Percentiles rank a stretch among this genome's conserved stretches.
Evolutionary conservation across 176 grass and related monocot species (phyloP).

Genomic region (Chloris gayana): DNA sequence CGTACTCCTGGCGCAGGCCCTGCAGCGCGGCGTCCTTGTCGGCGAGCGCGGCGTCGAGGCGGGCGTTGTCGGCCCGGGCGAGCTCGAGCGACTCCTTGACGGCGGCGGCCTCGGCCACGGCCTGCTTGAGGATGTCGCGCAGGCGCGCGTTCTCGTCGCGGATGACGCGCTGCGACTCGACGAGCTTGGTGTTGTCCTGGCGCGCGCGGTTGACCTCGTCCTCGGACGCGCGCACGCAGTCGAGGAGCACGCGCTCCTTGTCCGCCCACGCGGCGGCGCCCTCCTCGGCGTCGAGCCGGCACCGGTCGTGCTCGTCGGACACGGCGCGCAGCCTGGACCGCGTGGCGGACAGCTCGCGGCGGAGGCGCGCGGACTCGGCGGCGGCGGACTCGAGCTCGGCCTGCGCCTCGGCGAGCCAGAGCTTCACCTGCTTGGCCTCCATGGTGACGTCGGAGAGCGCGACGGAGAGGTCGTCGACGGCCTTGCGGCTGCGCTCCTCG

Average conservation of each 20-base stretch:
- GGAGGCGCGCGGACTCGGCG: constrained; percentile 44
- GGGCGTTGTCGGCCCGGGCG: constrained; percentile 64
- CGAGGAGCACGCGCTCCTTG: constrained; percentile 76
- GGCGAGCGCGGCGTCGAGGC: constrained; percentile 54
- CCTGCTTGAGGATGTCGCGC: constrained; percentile 91
- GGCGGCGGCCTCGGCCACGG: constrained; percentile 64
- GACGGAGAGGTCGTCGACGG: constrained; percentile 70
- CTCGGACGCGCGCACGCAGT: constrained; percentile 82
- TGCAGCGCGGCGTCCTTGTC: constrained; percentile 72
- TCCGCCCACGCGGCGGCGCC: constrained; percentile 56
- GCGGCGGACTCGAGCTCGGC: constrained; percentile 56
- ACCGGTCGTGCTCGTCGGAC: constrained; percentile 47
- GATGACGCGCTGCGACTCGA: constrained; percentile 76
- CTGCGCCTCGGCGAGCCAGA: constrained; percentile 55
- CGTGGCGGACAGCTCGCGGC: constrained; percentile 18
- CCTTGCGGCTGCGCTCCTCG: constrained; percentile 79
- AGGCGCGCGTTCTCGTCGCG: constrained; percentile 90
- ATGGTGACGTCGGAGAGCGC: constrained; percentile 78
- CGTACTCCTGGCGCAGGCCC: constrained; percentile 74
- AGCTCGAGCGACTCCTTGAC: constrained; percentile 73
- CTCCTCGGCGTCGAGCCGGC: constrained; percentile 71
- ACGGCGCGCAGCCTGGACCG: constrained; percentile 31
- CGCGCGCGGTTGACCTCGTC: constrained; percentile 64
- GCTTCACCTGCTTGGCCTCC: constrained; percentile 73
- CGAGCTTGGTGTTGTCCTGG: constrained; percentile 72